Conservation (phyloP, 2,329 filamentous ascomycete species). For the Fusarium sp. region DNA sequence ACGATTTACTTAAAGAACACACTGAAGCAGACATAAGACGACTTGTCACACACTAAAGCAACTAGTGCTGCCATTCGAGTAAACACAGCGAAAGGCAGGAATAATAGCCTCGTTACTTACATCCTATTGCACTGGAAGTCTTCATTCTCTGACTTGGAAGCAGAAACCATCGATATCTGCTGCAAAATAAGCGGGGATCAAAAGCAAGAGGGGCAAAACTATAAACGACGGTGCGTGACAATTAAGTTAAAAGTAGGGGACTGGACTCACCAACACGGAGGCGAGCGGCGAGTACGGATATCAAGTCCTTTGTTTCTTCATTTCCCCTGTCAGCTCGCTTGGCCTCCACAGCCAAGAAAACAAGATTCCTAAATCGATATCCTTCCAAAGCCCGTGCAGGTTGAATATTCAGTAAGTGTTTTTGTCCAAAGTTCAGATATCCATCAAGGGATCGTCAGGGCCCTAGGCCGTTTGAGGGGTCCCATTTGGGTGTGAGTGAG, state of each 20-base stretch:
- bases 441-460: conserved; percentile 44
- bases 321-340: neutral
- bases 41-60: conserved; percentile 26
- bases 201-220: conserved; percentile 11
- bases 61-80: conserved; percentile 5
- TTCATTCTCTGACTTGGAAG: neutral
- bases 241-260: conserved; percentile 1
- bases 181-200: conserved; percentile 25
- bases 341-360: conserved; percentile 2
- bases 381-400: neutral
- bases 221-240: conserved; percentile 21
- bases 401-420: conserved; percentile 15
- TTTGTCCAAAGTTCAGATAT: conserved; percentile 23
- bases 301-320: conserved; percentile 9
- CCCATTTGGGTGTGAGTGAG: conserved; percentile 28
- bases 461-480: conserved; percentile 36
- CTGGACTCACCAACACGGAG: conserved; percentile 1
- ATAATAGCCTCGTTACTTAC: neutral
- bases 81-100: neutral
- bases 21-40: conserved; percentile 33
- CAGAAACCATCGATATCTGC: conserved; percentile 19
- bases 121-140: neutral
- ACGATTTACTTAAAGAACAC: conserved; percentile 16
- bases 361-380: neutral
- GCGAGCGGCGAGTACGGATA: no score